Evolutionary conservation across 768 basidiomycete species (phyloP), one percentile per base, ranked within the genome.

Genomic region (Porpolomopsis calyptriformis): DNA sequence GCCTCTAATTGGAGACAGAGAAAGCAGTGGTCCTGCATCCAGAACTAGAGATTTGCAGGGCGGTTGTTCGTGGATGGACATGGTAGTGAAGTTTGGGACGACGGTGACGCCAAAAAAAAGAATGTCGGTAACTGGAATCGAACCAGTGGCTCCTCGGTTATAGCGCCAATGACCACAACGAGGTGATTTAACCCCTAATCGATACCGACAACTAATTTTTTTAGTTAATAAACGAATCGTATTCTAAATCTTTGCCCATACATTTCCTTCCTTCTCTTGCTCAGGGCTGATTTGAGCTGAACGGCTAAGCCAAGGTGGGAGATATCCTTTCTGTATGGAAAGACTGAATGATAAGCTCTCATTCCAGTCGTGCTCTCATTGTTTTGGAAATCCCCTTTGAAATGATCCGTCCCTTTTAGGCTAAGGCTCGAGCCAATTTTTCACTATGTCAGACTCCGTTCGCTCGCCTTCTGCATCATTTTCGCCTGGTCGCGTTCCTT

Each of bases 1-100:
- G 9, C 91, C 90, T n/a, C 89, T 74, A 7, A 98, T 74, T 0
- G 93, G 90, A 0, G 85, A 83, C 2, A 94, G 70, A 2, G 90
- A 89, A 3, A 98, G 79, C 0, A 97, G 70, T 2, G 94, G 93
- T 1, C 91, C 92, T 0, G 94, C 85, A 74, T 98, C 94, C 40
- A 98, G 80, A 5, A 98, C 82, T 11, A 98, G 76, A 50, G 77
- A 78, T 60, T 77, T 82, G 65, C 85, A 87, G 47, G 71, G 73
- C 11, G 70, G 69, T 50, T 40, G 39, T 25, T 48, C 42, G 10
- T 56, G 34, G 55, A 61, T 61, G 18, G 39, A 49, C 47, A 44
- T 36, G n/a, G n/a, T n/a, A n/a, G n/a, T n/a, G n/a, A n/a, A n/a
- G n/a, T 36, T 45, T 36, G 29, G 29, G 29, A 14, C 7, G 29